Base-by-base conservation (phyloP, 805 yeast genomes). In the Saturnispora galanensis region DNA sequence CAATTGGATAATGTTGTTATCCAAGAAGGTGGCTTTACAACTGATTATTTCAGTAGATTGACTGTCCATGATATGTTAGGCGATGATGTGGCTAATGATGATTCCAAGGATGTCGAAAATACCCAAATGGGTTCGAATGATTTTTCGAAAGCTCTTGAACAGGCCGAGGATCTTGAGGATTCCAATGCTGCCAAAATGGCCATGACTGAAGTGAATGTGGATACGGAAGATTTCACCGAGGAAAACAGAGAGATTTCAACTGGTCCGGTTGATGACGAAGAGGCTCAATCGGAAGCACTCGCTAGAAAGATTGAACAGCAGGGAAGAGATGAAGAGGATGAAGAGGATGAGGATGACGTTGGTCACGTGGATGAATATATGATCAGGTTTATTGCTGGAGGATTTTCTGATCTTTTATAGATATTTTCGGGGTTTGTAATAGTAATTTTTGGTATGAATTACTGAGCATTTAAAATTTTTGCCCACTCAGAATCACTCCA, bases 21-120 rank as follows among this genome's bases (percentile, higher is more conserved):
- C 54, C 97, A 93, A 66, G 96, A 89, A 43, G 98, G 98, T 60
- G 97, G 90, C 54, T 93, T 93, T 65, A 93, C 97, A 0, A 94
- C 98, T 0, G 98, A 94, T 60, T 93, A 89, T 61, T 84, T 94
- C 59, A 83, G 88, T 29, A 85, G 85, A 57, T 68, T 89, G 42
- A 84, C 96, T 0, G 90, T 89, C 5, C 74, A 79, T 48, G 97
- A 90, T 59, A 66, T 90, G 50, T 74, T 90, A 2, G 94, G 94
- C 28, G 81, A 77, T 44, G 71, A 71, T 4, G 66, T 64, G 11
- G 64, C 56, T 9, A 59, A 51, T 10, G 52, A 47, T 32, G 53
- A 48, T 15, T 55, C 41, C 7, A 38, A 33, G 13, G 87, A 86
- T 39, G 79, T 73, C 48, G 67, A 70, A 12, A 53, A 21, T 56